Base-by-base conservation (phyloP, 2,329 filamentous ascomycete species). In the Colletotrichum navitas region DNA sequence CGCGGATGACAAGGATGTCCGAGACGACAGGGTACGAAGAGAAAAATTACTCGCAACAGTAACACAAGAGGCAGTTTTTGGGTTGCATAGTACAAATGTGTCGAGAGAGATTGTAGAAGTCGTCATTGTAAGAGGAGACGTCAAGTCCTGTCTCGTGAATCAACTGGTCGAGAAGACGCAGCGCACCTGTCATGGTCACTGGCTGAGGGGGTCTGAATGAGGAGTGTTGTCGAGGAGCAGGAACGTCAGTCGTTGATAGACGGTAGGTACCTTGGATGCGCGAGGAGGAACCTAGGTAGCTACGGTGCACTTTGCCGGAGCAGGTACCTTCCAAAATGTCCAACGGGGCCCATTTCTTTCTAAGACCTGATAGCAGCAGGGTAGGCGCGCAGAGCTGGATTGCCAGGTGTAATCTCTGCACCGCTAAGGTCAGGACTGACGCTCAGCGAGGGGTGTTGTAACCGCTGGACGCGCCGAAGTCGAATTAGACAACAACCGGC, bases 31-130 rank as follows among this genome's bases (percentile, higher is more conserved):
- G 3, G 64, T 43, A 16, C 64, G 68, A 21, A 71, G 36, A 24
- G 68, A 71, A 16, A 71, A 5, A 2, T 58, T 68, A 29, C 63
- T 49, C 11, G 58, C 64, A 12, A 71, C 52, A 10, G 58, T 58
- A 16, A 71, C 18, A 18, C 43, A 47, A 14, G 51, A 43, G 8
- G 26, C n/a, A 7, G 51, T 47, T 2, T 24, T n/a, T 5, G 34
- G 26, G 26, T 71, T 29, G 51, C n/a, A 45, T 2, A 71, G 29
- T 11, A 60, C 16, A 29, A 71, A 58, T 18, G 58, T 49, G 32
- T 68, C 64, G 18, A 71, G 34, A 4, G 45, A 32, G 29, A 71
- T 24, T 5, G 45, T 39, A n/a, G 58, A 58, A 5, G 45, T 58
- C 11, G 36, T 32, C 68, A 71, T 71, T 59, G 14, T 68, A 32